Base-by-base conservation (phyloP, 768 basidiomycete species). In the Mrakia hoshinonis region DNA sequence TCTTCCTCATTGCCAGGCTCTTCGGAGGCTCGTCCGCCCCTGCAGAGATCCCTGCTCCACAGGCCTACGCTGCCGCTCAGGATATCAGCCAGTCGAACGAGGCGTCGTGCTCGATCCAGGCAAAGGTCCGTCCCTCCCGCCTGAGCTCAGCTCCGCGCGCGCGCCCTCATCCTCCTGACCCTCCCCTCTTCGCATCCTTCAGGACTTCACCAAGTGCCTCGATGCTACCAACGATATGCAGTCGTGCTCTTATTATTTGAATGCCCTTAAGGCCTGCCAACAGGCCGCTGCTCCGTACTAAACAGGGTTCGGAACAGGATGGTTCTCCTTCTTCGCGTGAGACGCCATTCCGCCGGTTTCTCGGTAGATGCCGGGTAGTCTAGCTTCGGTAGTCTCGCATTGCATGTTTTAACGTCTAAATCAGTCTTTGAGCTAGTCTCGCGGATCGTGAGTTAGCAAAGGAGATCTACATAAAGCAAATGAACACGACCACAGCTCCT, bases 181-280 rank as follows among this genome's bases (percentile, higher is more conserved):
- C 49, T 18, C 10, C 15, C 29, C 26, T 31, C 47, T 60, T 60
- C 36, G 13, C 55, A 12, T 46, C 20, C 3, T 51, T 22, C 29
- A 66, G 65, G 89, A 93, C 63, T 91, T 94, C 81, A 89, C 90
- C 12, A 84, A 83, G 77, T 95, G 92, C 80, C 81, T 94, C 55
- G 90, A 92, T 78, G 87, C 87, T 78, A 89, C 88, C 22, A 81
- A 90, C 75, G 85, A 84, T 70, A 74, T 76, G 66, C 24, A 65
- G 51, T 86, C 89, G 7, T 94, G 92, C 82, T 82, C 85, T 22
- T 94, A 87, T 85, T 93, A 91, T 77, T 86, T 92, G 36, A 63
- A 72, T 26, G 70, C 70, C 34, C 70, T 72, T 34, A 72, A 72
- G 65, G 70, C 70, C 26, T 72, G 70, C 65, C 70, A 72, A 65